Evolutionary conservation across 1,284 basidiomycete species (phyloP).

Genomic region (Malassezia arunalokei): DNA sequence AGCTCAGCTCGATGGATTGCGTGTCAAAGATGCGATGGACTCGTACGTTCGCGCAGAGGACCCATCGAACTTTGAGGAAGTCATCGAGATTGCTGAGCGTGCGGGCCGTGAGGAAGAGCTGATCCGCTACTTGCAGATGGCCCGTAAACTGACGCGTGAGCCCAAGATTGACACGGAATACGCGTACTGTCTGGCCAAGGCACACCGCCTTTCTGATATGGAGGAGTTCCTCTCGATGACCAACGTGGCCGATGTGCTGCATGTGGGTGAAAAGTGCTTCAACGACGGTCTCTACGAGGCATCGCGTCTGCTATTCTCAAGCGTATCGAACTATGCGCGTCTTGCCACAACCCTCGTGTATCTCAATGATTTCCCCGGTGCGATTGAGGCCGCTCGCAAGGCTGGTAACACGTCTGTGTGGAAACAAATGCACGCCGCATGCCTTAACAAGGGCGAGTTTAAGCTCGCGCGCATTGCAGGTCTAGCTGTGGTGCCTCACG

Average conservation of each 20-base stretch:
- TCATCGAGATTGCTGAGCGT: slow-evolving; percentile 88
- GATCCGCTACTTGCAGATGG: slow-evolving; percentile 96
- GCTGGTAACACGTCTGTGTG: slow-evolving; percentile 99
- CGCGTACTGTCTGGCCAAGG: slow-evolving; percentile 45
- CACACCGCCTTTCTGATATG: slow-evolving; percentile 54
- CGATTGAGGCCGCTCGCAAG: slow-evolving; percentile 95
- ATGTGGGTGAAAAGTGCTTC: slow-evolving; percentile 98
- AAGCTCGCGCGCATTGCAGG: slow-evolving; percentile 76
- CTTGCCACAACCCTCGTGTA: slow-evolving; percentile 97
- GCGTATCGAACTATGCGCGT: slow-evolving; percentile 96
- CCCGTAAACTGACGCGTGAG: slow-evolving; percentile 91
- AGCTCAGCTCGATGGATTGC: slow-evolving; percentile 95
- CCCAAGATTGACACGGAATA: slow-evolving; percentile 86
- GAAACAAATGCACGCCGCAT: slow-evolving; percentile 98
- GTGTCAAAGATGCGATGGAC: slow-evolving; percentile 96
- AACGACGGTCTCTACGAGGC: slow-evolving; percentile 97
- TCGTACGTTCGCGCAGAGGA: slow-evolving; percentile 99
- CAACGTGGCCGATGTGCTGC: slow-evolving; percentile 89
- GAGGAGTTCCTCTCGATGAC: slow-evolving; percentile 99
- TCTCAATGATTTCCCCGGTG: slow-evolving; percentile 91
- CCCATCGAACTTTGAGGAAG: slow-evolving; percentile 84
- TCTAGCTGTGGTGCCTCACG: slow-evolving; percentile 47
- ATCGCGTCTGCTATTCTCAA: slow-evolving; percentile 83
- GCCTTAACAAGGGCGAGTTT: slow-evolving; percentile 94
- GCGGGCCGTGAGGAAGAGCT: slow-evolving; percentile 98